Percentiles rank a stretch among this genome's conserved stretches.
phyloP scores from a whole-genome alignment of 2,329 filamentous ascomycete genomes.

The Colletotrichum cereale region DNA sequence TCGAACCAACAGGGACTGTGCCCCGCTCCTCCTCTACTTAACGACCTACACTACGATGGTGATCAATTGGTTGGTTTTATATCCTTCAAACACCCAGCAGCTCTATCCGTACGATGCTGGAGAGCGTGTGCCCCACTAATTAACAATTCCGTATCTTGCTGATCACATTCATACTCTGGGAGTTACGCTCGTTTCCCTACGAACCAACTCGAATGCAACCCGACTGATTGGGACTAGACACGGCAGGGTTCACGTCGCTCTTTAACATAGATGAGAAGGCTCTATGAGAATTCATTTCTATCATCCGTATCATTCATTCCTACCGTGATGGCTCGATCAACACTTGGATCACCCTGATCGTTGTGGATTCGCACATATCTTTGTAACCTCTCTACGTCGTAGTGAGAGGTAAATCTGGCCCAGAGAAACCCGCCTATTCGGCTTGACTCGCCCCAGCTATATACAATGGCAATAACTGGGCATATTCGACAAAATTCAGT shows the following conservation, averaged over 20 bases:
- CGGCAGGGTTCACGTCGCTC: neutral
- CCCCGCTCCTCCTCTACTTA: neutral
- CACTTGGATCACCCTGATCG: neutral
- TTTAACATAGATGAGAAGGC: neutral
- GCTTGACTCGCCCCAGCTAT: conserved; percentile 1
- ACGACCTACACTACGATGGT: neutral
- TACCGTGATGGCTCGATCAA: neutral
- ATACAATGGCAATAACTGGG: neutral
- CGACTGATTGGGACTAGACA: neutral
- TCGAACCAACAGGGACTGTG: neutral
- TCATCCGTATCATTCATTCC: neutral
- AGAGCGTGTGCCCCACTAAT: neutral
- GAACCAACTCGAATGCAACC: neutral
- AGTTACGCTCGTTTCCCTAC: neutral
- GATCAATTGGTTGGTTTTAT: neutral
- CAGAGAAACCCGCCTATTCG: neutral
- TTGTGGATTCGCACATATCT: neutral
- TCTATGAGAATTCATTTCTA: neutral
- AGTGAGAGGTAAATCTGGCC: neutral
- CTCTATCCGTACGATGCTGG: neutral
- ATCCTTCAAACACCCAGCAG: neutral
- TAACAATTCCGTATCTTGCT: neutral
- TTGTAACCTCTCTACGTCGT: neutral
- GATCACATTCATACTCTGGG: too few species aligned
- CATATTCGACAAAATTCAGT: neutral